Percentiles rank a stretch among this genome's conserved stretches.
Conservation (phyloP, 257 asterid species). For the Misopates orontium region DNA sequence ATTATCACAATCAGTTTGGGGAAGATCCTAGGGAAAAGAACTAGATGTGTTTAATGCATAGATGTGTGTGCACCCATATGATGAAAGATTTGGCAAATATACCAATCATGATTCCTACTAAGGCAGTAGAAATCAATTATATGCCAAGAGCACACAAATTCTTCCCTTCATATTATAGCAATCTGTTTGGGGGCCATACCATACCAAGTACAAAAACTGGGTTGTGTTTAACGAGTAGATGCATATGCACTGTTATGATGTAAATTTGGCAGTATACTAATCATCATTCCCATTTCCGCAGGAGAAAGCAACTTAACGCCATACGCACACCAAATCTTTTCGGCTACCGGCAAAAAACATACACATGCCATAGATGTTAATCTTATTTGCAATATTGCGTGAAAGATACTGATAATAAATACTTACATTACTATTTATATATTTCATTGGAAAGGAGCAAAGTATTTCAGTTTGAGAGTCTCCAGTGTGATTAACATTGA, state of each 20-base stretch:
- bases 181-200: too few relatives aligned
- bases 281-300: too few relatives aligned
- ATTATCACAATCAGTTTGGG: background rate
- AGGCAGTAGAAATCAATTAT: slow-evolving; percentile 8
- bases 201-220: too few relatives aligned
- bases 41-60: background rate
- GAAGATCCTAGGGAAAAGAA: background rate
- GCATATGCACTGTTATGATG: too few relatives aligned
- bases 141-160: background rate
- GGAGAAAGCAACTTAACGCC: too few relatives aligned
- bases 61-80: background rate
- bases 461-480: background rate
- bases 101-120: slow-evolving; percentile 12
- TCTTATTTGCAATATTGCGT: slow-evolving; percentile 1
- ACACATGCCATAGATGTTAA: background rate
- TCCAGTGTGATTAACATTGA: background rate
- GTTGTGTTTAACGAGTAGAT: too few relatives aligned
- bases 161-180: background rate
- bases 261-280: too few relatives aligned
- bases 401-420: background rate
- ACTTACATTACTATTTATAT: background rate
- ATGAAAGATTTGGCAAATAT: slow-evolving; percentile 9
- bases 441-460: background rate
- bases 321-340: too few relatives aligned
- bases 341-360: slow-evolving; percentile 1